Conservation (phyloP, 78 protist species). For the Dictyostelium brefeldianum region DNA sequence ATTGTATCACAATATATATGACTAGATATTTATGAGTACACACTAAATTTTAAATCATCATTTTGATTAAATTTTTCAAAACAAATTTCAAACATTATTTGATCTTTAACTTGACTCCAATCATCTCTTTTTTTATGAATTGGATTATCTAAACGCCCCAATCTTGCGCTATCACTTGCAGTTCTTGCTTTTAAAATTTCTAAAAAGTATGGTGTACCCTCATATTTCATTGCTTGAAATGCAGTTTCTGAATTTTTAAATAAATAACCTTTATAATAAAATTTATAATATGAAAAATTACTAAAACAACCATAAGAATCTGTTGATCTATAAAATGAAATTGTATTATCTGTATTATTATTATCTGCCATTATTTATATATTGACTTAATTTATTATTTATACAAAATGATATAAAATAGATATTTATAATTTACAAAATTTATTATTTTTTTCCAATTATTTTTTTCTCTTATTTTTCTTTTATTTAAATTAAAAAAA, state of each 20-base stretch:
- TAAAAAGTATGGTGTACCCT: neutral
- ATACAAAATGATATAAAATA: no score
- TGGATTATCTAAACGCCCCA: neutral
- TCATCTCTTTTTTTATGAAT: slow-evolving; percentile 1
- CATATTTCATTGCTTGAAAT: neutral
- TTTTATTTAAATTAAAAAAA: no score
- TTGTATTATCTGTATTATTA: no score
- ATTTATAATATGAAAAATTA: no score
- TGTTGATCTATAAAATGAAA: no score
- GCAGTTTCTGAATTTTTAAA: neutral
- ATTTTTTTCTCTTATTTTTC: no score
- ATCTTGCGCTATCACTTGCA: neutral
- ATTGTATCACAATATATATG: neutral
- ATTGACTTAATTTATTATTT: no score
- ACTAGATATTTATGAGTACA: neutral
- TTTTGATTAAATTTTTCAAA: slow-evolving; percentile 9
- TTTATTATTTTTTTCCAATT: no score
- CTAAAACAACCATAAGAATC: no score
- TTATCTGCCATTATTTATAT: no score
- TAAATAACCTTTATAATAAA: no score
- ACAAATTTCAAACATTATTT: slow-evolving; percentile 1
- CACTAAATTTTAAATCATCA: neutral
- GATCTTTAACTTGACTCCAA: slow-evolving; percentile 8
- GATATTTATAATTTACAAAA: no score
- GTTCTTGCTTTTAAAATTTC: neutral